These are phyloP conservation scores for Alternaria brassicae DNA, from an alignment of 2,329 filamentous ascomycete genomes.

Conservation along the genomic window DNA sequence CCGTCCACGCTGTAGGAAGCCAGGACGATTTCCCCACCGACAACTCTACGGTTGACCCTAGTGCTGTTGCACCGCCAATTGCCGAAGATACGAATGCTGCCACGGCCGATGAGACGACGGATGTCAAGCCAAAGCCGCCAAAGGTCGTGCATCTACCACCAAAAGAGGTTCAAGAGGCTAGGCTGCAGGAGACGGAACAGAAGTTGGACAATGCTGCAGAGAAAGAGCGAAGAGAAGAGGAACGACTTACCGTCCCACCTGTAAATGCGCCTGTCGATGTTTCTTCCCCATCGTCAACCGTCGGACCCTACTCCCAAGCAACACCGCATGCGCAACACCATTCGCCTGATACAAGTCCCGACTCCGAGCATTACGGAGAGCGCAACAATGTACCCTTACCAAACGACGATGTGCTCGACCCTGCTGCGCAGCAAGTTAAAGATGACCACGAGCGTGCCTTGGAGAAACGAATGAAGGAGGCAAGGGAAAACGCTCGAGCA, in stretches of 20 bases:
- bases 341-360: slow-evolving; percentile 77
- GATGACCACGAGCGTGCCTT: slow-evolving; percentile 62
- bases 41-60: slow-evolving; percentile 32
- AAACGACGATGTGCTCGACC: slow-evolving; percentile 42
- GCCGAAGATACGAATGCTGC: slow-evolving; percentile 37
- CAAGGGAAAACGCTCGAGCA: slow-evolving; percentile 48
- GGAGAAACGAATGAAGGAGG: slow-evolving; percentile 57
- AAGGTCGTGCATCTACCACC: slow-evolving; percentile 58
- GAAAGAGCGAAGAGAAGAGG: slow-evolving; percentile 50
- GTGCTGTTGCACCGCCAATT: slow-evolving; percentile 37
- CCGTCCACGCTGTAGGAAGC: slow-evolving; percentile 20
- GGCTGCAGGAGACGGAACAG: slow-evolving; percentile 52
- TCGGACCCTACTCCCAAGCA: slow-evolving; percentile 72
- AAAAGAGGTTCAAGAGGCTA: slow-evolving; percentile 59
- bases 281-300: slow-evolving; percentile 69
- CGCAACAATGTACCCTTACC: slow-evolving; percentile 36
- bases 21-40: slow-evolving; percentile 18
- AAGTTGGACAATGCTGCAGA: slow-evolving; percentile 49
- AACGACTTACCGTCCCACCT: slow-evolving; percentile 39
- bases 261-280: slow-evolving; percentile 40
- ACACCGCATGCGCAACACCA: slow-evolving; percentile 73
- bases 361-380: slow-evolving; percentile 62
- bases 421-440: slow-evolving; percentile 55
- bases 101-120: slow-evolving; percentile 5
- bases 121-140: slow-evolving; percentile 32